phyloP scores from a whole-genome alignment of 2,329 filamentous ascomycete species.

The Lachnellula cervina region DNA sequence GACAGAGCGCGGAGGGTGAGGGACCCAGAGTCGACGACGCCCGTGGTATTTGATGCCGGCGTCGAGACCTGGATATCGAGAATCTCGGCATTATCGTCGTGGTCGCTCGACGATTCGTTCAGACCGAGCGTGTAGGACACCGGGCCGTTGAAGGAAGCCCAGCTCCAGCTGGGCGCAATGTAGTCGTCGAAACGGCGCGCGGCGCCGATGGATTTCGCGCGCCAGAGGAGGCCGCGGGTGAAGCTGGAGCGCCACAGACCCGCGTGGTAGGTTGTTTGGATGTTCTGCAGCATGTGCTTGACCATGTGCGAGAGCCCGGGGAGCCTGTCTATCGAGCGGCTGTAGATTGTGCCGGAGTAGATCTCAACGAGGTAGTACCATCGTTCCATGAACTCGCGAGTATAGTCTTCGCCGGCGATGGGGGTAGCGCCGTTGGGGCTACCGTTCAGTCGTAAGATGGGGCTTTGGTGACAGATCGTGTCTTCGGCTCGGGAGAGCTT shows the following conservation, averaged over 20 bases:
- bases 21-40: background rate
- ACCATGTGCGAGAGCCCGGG: background rate
- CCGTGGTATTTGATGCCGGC: background rate
- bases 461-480: background rate
- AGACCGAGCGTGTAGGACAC: background rate
- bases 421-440: background rate
- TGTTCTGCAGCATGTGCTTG: background rate
- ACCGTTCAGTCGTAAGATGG: background rate
- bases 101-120: background rate
- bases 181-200: background rate
- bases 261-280: background rate
- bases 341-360: background rate
- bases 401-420: background rate
- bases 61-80: background rate
- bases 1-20: background rate
- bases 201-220: background rate
- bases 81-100: background rate
- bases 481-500: background rate
- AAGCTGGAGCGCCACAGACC: background rate
- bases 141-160: background rate
- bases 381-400: background rate
- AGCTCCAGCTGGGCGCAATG: background rate
- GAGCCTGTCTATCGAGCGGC: background rate
- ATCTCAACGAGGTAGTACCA: background rate
- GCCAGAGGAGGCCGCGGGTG: background rate